Base-by-base conservation (phyloP, 2,329 filamentous ascomycete genomes). In the Graphilbum fragrans region DNA sequence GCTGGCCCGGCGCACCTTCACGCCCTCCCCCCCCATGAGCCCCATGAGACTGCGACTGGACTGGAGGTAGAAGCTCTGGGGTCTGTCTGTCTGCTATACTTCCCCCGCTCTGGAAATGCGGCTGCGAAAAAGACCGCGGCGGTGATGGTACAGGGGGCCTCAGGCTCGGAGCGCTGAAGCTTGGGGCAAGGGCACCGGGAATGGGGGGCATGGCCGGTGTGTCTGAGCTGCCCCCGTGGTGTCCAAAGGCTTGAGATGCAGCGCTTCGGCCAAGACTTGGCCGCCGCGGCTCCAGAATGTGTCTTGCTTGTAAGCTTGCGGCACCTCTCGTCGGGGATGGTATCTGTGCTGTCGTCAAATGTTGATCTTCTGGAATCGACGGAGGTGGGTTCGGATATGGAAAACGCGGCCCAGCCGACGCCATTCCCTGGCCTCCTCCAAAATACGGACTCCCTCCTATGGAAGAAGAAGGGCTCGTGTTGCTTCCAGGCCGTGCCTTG, bases 271-370 rank as follows among this genome's bases (percentile, higher is more conserved):
- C 64, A 12, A 72, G 52, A 50, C 70, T 76, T 17, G 67, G 61
- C 21, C 69, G 63, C 46, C 74, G 68, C 33, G 75, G 74, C 11
- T 71, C 77, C 45, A 77, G 53, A n/a, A 74, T 67, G 27, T 68
- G 67, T 47, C 49, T 17, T 3, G 36, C 41, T 29, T n/a, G n/a
- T 33, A 23, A 9, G 33, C 32, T 14, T 32, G 41, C 8, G 25
- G 25, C 25, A 29, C 8, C 25, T 29, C 8, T 7, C n/a, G 38
- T 21, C 31, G n/a, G n/a, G n/a, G n/a, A n/a, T n/a, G n/a, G n/a
- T n/a, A n/a, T n/a, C n/a, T n/a, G n/a, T n/a, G n/a, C n/a, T n/a
- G n/a, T n/a, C n/a, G n/a, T n/a, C n/a, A n/a, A n/a, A n/a, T n/a
- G n/a, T n/a, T n/a, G n/a, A n/a, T n/a, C n/a, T n/a, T n/a, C n/a